Evolutionary conservation across 78 protist species (phyloP).

Genomic region (Planoprotostelium fungivorum): DNA sequence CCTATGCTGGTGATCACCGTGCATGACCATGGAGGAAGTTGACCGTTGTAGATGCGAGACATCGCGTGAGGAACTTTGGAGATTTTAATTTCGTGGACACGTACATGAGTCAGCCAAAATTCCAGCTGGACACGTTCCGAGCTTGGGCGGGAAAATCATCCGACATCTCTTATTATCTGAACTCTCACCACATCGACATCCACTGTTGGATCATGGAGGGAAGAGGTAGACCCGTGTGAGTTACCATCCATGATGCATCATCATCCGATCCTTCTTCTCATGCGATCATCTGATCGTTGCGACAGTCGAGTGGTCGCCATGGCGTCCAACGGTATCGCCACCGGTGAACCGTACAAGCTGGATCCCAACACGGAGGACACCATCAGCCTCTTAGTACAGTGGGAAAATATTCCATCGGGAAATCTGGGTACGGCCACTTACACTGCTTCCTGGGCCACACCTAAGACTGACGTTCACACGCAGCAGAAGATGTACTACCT

Average conservation of each 20-base stretch:
- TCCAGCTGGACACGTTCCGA: constrained; percentile 34
- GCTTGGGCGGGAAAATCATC: constrained; percentile 45
- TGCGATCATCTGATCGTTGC: not conserved
- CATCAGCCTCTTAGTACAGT: constrained; percentile 31
- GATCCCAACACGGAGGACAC: constrained; percentile 28
- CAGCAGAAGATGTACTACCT: constrained; percentile 44
- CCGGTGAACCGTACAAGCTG: not conserved
- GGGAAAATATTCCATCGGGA: constrained; percentile 20
- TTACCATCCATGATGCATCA: no score
- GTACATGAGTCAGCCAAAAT: constrained; percentile 60
- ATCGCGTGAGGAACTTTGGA: constrained; percentile 14
- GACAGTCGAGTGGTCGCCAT: constrained; percentile 19
- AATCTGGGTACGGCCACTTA: constrained; percentile 22
- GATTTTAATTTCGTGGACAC: constrained; percentile 2
- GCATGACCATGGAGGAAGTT: not conserved
- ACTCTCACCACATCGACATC: constrained; percentile 54
- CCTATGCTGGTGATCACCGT: constrained; percentile 4
- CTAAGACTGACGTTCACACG: constrained; percentile 40
- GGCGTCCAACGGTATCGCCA: constrained; percentile 29
- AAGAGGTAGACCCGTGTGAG: constrained; percentile 1
- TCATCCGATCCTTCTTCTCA: not conserved
- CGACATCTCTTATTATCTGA: constrained; percentile 59
- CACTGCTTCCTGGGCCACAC: constrained; percentile 40
- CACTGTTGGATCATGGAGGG: constrained; percentile 44
- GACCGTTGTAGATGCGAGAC: constrained; percentile 13